Evolutionary conservation across 2,329 filamentous ascomycete genomes (phyloP).

Genomic region (Chaetomiaceae sp.): DNA sequence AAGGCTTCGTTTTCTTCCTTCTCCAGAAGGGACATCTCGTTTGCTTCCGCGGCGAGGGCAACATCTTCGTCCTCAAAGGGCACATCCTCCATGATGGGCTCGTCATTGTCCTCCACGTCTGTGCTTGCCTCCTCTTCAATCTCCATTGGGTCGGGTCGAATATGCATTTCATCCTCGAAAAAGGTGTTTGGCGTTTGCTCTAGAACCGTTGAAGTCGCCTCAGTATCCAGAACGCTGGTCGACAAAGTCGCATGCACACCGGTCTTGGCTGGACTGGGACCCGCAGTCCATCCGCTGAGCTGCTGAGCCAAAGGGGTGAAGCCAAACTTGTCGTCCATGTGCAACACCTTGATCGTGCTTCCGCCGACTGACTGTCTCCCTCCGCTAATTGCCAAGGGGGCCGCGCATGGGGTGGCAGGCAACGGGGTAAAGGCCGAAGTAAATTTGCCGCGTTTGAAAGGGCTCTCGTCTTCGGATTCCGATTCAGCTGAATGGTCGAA

Average conservation of each 20-base stretch:
- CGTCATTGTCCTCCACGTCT: conserved; percentile 20
- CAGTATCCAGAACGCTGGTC: conserved; percentile 21
- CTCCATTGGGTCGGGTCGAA: conserved; percentile 26
- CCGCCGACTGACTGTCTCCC: conserved; percentile 17
- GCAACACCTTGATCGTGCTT: conserved; percentile 27
- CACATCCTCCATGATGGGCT: conserved; percentile 40
- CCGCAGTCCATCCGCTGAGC: conserved; percentile 56
- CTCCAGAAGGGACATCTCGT: conserved; percentile 54
- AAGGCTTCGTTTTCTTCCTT: conserved; percentile 29
- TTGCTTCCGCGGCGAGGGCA: conserved; percentile 50
- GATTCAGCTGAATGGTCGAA: conserved; percentile 38
- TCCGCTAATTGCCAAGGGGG: conserved; percentile 18
- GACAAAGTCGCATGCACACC: conserved; percentile 26
- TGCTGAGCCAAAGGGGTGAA: conserved; percentile 60
- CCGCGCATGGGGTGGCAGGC: conserved; percentile 39
- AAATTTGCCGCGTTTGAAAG: conserved; percentile 24
- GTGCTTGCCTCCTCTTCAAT: conserved; percentile 32
- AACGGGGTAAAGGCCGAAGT: conserved; percentile 27
- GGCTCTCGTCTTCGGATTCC: conserved; percentile 51
- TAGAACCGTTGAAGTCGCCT: conserved; percentile 20
- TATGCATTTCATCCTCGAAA: conserved; percentile 57
- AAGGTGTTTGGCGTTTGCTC: conserved; percentile 42
- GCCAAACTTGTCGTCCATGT: conserved; percentile 33
- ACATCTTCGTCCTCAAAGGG: conserved; percentile 50
- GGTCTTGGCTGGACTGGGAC: conserved; percentile 44